Percentiles rank a stretch among this genome's conserved stretches.
phyloP scores from a whole-genome alignment of 768 basidiomycete species.

The Leccinum fibrillosum region DNA sequence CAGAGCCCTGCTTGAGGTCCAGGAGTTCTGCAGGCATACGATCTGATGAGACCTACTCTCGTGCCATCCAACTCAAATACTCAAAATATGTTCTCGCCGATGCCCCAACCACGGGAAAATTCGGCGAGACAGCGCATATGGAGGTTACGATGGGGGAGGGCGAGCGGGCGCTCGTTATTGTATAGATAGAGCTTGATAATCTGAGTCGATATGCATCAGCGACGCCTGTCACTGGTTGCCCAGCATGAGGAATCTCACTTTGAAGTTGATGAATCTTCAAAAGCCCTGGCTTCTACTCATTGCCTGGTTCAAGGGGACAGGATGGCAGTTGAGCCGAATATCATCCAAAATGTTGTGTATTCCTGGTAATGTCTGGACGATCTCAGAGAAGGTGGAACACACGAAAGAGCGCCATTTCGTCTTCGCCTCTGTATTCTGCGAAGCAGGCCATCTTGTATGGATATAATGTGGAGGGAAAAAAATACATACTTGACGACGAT shows the following conservation, averaged over 20 bases:
- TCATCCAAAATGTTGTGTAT: conserved; percentile 75
- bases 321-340: conserved; percentile 86
- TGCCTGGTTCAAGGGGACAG: conserved; percentile 91
- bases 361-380: conserved; percentile 84
- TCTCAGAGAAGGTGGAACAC: conserved; percentile 6
- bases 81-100: conserved; percentile 94
- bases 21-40: conserved; percentile 87
- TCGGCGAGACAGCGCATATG: conserved; percentile 86
- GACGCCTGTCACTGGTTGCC: not conserved
- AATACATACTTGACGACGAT: too few species aligned
- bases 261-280: conserved; percentile 93
- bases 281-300: conserved; percentile 95
- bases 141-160: conserved; percentile 76
- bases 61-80: conserved; percentile 95
- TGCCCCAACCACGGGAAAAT: conserved; percentile 89
- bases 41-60: conserved; percentile 62
- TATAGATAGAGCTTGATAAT: conserved; percentile 91
- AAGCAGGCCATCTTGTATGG: conserved; percentile 70
- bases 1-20: conserved; percentile 74
- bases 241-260: conserved; percentile 44
- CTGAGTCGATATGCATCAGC: conserved; percentile 35
- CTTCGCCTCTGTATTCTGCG: conserved; percentile 91
- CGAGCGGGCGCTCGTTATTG: conserved; percentile 79
- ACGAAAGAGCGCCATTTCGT: conserved; percentile 65
- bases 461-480: too few species aligned